Evolutionary conservation across 2,329 filamentous ascomycete species (phyloP).

Genomic region (Exserohilum turcica): DNA sequence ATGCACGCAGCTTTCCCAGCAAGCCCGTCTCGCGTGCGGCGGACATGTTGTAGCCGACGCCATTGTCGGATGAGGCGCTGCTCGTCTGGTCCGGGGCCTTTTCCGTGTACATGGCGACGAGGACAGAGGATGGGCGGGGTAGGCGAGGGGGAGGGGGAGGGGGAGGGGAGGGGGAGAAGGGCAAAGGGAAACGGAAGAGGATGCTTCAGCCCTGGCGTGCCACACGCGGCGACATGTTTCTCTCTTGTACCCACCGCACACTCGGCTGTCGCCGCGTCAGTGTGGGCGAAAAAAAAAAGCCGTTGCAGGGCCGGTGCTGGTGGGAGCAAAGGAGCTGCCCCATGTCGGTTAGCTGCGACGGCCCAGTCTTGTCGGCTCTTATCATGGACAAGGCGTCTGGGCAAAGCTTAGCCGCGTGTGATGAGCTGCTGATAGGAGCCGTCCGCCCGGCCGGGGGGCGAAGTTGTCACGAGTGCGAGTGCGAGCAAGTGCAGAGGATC

Average conservation of each 20-base stretch:
- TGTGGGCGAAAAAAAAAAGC: constrained; percentile 9
- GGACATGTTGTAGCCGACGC: too few species aligned
- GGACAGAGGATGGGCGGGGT: not conserved
- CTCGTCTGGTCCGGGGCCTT: constrained; percentile 17
- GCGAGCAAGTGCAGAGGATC: too few species aligned
- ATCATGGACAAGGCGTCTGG: constrained; percentile 25
- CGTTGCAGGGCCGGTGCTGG: constrained; percentile 6
- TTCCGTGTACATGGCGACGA: constrained; percentile 22
- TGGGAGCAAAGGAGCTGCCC: constrained; percentile 12
- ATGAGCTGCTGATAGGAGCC: too few species aligned
- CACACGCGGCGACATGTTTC: not conserved
- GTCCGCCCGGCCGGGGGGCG: too few species aligned
- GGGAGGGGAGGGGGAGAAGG: not conserved
- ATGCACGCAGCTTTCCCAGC: constrained; percentile 21
- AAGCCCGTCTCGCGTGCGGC: constrained; percentile 20
- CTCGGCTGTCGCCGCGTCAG: constrained; percentile 15
- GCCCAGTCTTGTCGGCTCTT: constrained; percentile 21
- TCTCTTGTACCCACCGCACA: not conserved
- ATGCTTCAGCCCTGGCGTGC: not conserved
- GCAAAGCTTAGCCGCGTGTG: constrained; percentile 17
- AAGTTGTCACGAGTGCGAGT: too few species aligned
- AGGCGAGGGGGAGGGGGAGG: not conserved
- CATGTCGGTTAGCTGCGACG: constrained; percentile 17
- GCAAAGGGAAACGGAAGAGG: too few species aligned
- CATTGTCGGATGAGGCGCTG: constrained; percentile 19